These are phyloP conservation scores for Microdochium paspali DNA, from an alignment of 2,329 filamentous ascomycete species.

Conservation along the genomic window DNA sequence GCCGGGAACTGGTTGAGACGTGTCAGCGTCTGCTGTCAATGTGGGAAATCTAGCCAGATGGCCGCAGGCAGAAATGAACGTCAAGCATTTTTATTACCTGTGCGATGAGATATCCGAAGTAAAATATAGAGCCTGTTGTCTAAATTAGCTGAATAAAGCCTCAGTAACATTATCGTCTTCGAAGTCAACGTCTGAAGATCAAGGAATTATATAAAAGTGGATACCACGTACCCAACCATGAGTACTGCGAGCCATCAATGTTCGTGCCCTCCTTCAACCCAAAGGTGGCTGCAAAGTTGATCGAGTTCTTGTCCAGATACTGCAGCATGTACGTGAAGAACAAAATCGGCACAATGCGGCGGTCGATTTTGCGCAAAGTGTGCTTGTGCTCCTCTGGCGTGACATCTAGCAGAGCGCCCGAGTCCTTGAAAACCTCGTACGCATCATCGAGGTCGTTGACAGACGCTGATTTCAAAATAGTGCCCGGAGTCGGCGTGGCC, in stretches of 20 bases:
- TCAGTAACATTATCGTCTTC: background rate
- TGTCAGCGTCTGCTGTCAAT: constrained; percentile 19
- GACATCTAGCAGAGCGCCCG: constrained; percentile 10
- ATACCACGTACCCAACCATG: constrained; percentile 35
- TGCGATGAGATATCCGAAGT: constrained; percentile 37
- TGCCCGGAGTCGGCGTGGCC: background rate
- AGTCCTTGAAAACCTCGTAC: constrained; percentile 18
- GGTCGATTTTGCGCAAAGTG: constrained; percentile 21
- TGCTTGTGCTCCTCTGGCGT: constrained; percentile 16
- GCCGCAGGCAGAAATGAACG: too few species aligned
- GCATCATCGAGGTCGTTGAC: constrained; percentile 20
- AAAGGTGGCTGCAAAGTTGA: constrained; percentile 41
- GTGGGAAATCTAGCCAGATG: constrained; percentile 31
- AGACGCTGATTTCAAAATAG: constrained; percentile 6
- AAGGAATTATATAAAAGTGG: too few species aligned
- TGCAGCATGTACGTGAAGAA: constrained; percentile 22
- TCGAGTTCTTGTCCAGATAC: constrained; percentile 29
- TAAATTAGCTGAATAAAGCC: background rate
- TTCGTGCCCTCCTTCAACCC: constrained; percentile 35
- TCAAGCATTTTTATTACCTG: too few species aligned
- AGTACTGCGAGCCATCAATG: constrained; percentile 38
- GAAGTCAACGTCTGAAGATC: too few species aligned
- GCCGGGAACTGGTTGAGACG: constrained; percentile 21
- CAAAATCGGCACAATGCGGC: constrained; percentile 17
- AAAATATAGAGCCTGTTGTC: constrained; percentile 34